phyloP scores from a whole-genome alignment of 768 basidiomycete genomes.

The Psilocybe tampanensis region DNA sequence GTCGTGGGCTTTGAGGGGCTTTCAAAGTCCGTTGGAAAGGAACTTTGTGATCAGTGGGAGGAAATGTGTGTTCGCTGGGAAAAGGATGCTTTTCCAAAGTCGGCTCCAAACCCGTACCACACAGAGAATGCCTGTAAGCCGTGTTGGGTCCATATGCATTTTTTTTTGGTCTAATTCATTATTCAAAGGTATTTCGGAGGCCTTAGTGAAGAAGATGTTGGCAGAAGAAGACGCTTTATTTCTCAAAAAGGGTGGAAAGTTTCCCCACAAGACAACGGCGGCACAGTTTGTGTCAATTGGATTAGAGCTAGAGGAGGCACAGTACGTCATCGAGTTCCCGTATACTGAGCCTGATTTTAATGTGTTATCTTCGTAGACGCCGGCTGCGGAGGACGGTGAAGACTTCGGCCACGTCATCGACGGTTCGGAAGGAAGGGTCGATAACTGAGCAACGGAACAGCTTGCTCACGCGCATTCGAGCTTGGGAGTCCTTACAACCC shows the following conservation, averaged over 20 bases:
- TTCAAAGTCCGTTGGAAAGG: not conserved
- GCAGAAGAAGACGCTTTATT: constrained; percentile 6
- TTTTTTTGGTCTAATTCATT: not conserved
- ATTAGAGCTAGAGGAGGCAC: constrained; percentile 15
- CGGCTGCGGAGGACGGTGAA: not conserved
- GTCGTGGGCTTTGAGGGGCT: constrained; percentile 11
- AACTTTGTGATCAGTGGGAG: constrained; percentile 7
- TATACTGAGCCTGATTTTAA: not conserved
- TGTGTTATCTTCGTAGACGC: not conserved
- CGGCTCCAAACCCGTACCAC: constrained; percentile 11
- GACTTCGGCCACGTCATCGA: not conserved
- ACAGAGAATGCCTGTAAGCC: not conserved
- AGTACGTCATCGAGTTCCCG: constrained; percentile 6
- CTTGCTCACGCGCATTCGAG: not conserved
- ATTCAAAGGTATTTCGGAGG: constrained; percentile 1
- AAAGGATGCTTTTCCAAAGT: constrained; percentile 6
- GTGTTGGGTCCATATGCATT: not conserved
- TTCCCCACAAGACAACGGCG: not conserved
- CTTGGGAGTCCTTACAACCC: not conserved
- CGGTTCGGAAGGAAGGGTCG: constrained; percentile 11
- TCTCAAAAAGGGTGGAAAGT: not conserved
- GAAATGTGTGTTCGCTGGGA: constrained; percentile 12
- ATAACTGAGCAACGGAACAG: not conserved
- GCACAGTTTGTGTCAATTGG: constrained; percentile 9
- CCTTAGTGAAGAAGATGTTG: constrained; percentile 2